Base-by-base conservation (phyloP, 2,329 filamentous ascomycete genomes). In the Verticillium tricorpus region DNA sequence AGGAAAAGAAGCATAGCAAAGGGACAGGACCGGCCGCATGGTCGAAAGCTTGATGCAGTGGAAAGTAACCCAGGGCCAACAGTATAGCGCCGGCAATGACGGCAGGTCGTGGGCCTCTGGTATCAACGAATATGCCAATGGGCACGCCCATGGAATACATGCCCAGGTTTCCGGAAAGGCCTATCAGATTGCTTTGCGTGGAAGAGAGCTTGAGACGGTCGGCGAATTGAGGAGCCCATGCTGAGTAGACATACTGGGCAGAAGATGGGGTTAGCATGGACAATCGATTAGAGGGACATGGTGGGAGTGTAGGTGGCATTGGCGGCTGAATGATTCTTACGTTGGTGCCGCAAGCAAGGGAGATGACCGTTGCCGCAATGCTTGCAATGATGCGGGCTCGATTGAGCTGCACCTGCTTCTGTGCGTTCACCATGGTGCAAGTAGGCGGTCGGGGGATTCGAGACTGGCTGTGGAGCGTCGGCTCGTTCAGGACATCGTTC, bases 201-300 rank as follows among this genome's bases (percentile, higher is more conserved):
- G 95, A 90, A 15, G 93, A 93, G 64, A 98, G 85, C 72, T 90
- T 88, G 69, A 99, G 82, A 68, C 86, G 88, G 70, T 96, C 89
- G 58, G 93, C 93, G 72, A 97, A 97, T 77, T 97, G 93, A 22
- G 95, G 95, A 15, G 92, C 93, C 93, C 95, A 99, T 76, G 94
- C 94, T 61, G 93, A 97, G 77, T 97, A 99, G 72, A 93, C 94
- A 85, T 99, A 98, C 92, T 97, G 17, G 39, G 58, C 32, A n/a
- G 22, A 45, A 15, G 19, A 15, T 34, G 6, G 19, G 32, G 31
- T 56, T 59, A 39, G 54, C 14, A 14, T 35, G 3, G 34, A 11
- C 34, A 9, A 35, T 35, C 34, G 14, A 35, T 45, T 25, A 25
- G 14, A 52, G 25, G 59, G 56, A 4, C 28, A 28, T 28, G 67